phyloP scores from a whole-genome alignment of 495 filamentous ascomycete species.

The Xylaria flabelliformis region DNA sequence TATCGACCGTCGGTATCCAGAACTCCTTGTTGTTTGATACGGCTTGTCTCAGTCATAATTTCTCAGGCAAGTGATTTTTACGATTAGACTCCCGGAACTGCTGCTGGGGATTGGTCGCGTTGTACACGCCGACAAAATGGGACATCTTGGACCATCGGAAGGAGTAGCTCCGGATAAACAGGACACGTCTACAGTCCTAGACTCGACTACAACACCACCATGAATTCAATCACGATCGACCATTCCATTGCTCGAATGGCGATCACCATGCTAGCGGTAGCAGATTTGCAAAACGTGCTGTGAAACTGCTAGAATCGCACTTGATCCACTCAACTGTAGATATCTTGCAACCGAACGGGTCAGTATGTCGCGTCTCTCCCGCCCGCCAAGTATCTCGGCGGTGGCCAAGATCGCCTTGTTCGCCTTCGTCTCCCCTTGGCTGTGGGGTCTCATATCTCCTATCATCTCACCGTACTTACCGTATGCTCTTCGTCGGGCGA shows the following conservation, averaged over 20 bases:
- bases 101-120: background rate
- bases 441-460: slow-evolving; percentile 17
- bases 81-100: background rate
- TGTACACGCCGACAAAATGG: background rate
- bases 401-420: slow-evolving; percentile 21
- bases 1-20: background rate
- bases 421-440: slow-evolving; percentile 25
- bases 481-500: slow-evolving; percentile 11
- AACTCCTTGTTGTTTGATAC: background rate
- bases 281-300: slow-evolving; percentile 3
- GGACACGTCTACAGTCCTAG: slow-evolving; percentile 17
- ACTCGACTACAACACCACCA: background rate
- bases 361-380: slow-evolving; percentile 20
- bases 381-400: slow-evolving; percentile 21
- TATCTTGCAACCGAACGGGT: background rate
- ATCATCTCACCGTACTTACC: slow-evolving; percentile 23
- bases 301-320: background rate
- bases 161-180: slow-evolving; percentile 16
- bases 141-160: slow-evolving; percentile 15
- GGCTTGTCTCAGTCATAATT: background rate
- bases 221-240: slow-evolving; percentile 5
- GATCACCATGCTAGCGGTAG: background rate
- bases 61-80: background rate
- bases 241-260: background rate
- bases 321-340: background rate